Evolutionary conservation across 139 green algal species (phyloP).

Genomic region (Spirogloea muscicola): DNA sequence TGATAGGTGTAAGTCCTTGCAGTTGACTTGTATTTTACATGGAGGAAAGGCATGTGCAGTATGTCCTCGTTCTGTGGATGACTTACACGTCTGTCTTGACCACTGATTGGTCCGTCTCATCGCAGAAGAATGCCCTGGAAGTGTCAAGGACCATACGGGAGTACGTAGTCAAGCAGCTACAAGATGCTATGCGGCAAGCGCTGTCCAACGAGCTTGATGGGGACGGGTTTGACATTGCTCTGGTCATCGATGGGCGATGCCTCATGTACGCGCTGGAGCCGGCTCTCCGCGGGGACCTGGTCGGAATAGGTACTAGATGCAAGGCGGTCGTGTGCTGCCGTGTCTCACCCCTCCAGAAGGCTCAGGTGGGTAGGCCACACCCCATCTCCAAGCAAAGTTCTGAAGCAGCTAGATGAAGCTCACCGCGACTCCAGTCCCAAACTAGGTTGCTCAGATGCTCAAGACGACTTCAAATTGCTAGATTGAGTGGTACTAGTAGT

Average conservation of each 20-base stretch:
- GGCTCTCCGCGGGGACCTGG: conserved; percentile 30
- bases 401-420: no score
- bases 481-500: no score
- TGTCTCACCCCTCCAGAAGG: conserved; percentile 61
- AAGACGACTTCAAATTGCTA: no score
- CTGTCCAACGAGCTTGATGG: conserved; percentile 28
- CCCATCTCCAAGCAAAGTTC: no score
- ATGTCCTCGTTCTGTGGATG: not conserved
- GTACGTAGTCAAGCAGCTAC: conserved; percentile 16
- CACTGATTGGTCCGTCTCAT: no score
- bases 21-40: no score
- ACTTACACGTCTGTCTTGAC: not conserved
- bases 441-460: no score
- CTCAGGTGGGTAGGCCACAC: conserved; percentile 51
- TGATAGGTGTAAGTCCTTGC: no score
- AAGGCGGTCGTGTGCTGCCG: conserved; percentile 75
- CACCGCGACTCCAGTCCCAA: no score
- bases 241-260: conserved; percentile 53
- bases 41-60: no score
- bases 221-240: conserved; percentile 17
- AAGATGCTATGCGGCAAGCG: conserved; percentile 22
- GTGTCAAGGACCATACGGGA: conserved; percentile 27
- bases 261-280: conserved; percentile 49
- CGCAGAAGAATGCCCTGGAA: not conserved
- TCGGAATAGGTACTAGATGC: conserved; percentile 65